Evolutionary conservation across 164 flowering plant genomes (phyloP).

Genomic region (Pachysandra terminalis): DNA sequence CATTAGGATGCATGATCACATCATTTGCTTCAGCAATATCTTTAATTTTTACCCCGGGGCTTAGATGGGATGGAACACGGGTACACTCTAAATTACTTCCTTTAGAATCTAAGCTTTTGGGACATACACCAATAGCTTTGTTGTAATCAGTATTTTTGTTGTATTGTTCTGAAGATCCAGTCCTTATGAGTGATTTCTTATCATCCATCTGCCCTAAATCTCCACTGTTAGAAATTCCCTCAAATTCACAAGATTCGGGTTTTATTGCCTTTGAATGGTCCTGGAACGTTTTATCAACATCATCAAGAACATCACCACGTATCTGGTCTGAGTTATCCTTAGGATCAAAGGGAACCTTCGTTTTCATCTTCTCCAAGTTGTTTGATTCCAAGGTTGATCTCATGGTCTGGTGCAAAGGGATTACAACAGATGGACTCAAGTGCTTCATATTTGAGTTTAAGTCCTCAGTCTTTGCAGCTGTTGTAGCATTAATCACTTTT

Average conservation of each 20-base stretch:
- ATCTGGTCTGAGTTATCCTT: slow-evolving; percentile 3
- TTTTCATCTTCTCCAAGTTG: slow-evolving; percentile 17
- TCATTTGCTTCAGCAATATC: background rate
- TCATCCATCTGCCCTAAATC: slow-evolving; percentile 18
- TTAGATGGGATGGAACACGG: background rate
- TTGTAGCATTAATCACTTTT: slow-evolving; percentile 3
- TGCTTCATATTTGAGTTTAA: slow-evolving; percentile 6
- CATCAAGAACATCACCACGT: background rate
- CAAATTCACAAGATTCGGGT: slow-evolving; percentile 4
- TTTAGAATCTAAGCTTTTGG: slow-evolving; percentile 1
- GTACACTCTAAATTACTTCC: slow-evolving; percentile 3
- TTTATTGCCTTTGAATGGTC: slow-evolving; percentile 11
- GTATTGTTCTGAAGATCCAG: slow-evolving; percentile 9
- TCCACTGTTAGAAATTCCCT: slow-evolving; percentile 5
- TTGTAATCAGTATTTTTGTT: slow-evolving; percentile 6
- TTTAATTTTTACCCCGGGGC: slow-evolving; percentile 4
- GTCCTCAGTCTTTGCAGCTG: slow-evolving; percentile 3
- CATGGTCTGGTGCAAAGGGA: slow-evolving; percentile 15
- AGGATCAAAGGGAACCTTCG: slow-evolving; percentile 10
- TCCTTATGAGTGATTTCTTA: slow-evolving; percentile 9
- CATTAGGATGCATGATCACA: background rate
- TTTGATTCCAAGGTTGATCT: slow-evolving; percentile 16
- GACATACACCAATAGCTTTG: background rate
- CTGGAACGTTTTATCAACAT: slow-evolving; percentile 6
- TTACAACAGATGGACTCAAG: slow-evolving; percentile 14